A percentile compares a stretch with the other conserved stretches of the same genome.
Evolutionary conservation across 805 yeast species (phyloP).

Genomic region (Komagataella pastoris): DNA sequence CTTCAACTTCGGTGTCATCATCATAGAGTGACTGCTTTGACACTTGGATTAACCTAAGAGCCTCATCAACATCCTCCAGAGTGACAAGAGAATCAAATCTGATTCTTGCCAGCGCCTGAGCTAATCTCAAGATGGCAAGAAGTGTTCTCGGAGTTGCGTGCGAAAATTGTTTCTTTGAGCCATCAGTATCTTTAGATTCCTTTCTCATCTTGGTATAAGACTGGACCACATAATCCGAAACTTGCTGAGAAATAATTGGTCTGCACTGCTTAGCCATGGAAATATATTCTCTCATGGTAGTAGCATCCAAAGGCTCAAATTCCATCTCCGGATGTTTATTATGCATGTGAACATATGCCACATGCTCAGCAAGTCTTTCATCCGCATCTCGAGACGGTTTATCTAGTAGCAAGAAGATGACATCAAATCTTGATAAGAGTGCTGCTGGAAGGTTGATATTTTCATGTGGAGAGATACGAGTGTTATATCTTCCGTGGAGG

Average conservation of each 20-base stretch:
- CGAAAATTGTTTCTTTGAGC: constrained; percentile 65
- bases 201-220: constrained; percentile 87
- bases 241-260: constrained; percentile 74
- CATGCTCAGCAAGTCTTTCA: constrained; percentile 83
- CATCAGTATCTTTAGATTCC: constrained; percentile 71
- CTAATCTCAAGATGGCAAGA: constrained; percentile 78
- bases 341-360: constrained; percentile 91
- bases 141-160: constrained; percentile 95
- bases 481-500: constrained; percentile 86
- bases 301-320: constrained; percentile 64
- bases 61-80: constrained; percentile 86
- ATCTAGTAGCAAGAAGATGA: constrained; percentile 78
- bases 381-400: constrained; percentile 70
- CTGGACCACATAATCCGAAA: constrained; percentile 77
- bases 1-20: constrained; percentile 34
- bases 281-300: constrained; percentile 76
- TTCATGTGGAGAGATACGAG: constrained; percentile 81
- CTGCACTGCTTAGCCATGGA: constrained; percentile 74
- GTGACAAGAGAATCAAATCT: constrained; percentile 65
- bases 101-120: constrained; percentile 89
- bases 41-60: constrained; percentile 72
- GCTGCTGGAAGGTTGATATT: constrained; percentile 97
- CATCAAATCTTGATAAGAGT: constrained; percentile 84
- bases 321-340: constrained; percentile 72
- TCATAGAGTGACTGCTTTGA: constrained; percentile 72